A percentile compares a stretch with the other conserved stretches of the same genome.
These are phyloP conservation scores for Hypholoma fasciculare DNA, from an alignment of 768 basidiomycete species.

Conservation along the genomic window DNA sequence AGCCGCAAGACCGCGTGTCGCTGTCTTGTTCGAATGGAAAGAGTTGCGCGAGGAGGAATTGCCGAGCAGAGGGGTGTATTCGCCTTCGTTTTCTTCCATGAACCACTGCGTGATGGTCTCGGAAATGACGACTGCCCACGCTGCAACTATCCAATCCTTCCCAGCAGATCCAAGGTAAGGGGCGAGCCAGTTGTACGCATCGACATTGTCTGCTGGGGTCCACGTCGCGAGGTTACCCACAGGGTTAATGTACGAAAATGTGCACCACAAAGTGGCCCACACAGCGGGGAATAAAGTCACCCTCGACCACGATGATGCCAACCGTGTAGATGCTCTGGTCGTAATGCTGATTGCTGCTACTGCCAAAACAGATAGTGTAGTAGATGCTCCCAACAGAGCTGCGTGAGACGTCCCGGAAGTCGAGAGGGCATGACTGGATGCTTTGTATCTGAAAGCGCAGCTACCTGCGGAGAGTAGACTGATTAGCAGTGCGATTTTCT, in stretches of 20 bases:
- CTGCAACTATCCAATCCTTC: conserved; percentile 74
- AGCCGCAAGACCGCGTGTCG: conserved; percentile 34
- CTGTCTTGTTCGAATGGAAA: conserved; percentile 17
- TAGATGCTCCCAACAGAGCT: conserved; percentile 42
- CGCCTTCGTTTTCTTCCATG: conserved; percentile 40
- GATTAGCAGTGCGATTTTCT: conserved; percentile 32
- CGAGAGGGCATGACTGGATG: conserved; percentile 57
- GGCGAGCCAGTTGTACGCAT: conserved; percentile 65
- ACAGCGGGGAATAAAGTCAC: conserved; percentile 64
- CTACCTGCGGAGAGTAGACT: conserved; percentile 39
- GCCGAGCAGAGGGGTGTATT: conserved; percentile 5
- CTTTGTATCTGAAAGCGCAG: conserved; percentile 38
- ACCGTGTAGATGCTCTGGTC: conserved; percentile 30
- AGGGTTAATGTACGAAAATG: conserved; percentile 55
- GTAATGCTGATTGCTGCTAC: conserved; percentile 40
- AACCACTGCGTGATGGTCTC: conserved; percentile 56
- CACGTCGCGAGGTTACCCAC: conserved; percentile 73
- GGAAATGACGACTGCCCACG: conserved; percentile 70
- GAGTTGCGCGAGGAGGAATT: conserved; percentile 3
- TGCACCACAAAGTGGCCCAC: conserved; percentile 67
- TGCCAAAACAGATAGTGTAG: conserved; percentile 43
- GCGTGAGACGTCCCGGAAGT: conserved; percentile 47
- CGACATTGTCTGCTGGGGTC: conserved; percentile 56
- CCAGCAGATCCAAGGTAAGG: conserved; percentile 56
- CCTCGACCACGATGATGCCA: conserved; percentile 40